phyloP scores from a whole-genome alignment of 257 asterid species.

The Mentha longifolia region DNA sequence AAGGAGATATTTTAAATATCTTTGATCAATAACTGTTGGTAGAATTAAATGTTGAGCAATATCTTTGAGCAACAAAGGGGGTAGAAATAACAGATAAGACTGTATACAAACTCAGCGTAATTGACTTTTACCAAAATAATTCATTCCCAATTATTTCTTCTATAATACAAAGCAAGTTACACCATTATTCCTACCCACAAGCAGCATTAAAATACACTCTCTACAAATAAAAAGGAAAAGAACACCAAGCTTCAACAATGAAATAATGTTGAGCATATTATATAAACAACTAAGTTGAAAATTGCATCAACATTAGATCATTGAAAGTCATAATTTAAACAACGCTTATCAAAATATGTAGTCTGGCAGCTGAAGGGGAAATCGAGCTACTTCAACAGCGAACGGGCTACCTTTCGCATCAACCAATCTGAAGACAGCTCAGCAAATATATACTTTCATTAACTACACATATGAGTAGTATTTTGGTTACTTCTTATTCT shows the following conservation, averaged over 20 bases:
- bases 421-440: constrained; percentile 54
- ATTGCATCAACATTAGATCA: background rate
- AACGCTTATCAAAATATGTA: constrained; percentile 61
- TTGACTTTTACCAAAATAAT: background rate
- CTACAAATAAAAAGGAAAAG: background rate
- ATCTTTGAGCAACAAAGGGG: too few species aligned
- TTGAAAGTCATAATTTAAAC: background rate
- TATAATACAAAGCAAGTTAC: background rate
- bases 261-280: constrained; percentile 22
- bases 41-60: too few species aligned
- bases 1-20: too few species aligned
- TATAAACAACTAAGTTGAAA: background rate
- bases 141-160: background rate
- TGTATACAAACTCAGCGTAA: background rate
- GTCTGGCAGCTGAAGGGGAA: constrained; percentile 71
- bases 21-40: too few species aligned
- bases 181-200: constrained; percentile 5
- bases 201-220: background rate
- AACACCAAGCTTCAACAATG: constrained; percentile 21
- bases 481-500: background rate
- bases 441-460: background rate
- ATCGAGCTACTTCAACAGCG: constrained; percentile 64
- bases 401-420: constrained; percentile 67
- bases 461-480: background rate
- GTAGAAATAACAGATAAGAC: too few species aligned